A percentile compares a stretch with the other conserved stretches of the same genome.
These are phyloP conservation scores for Phaffia tasmanica DNA, from an alignment of 768 basidiomycete species.

Conservation along the genomic window DNA sequence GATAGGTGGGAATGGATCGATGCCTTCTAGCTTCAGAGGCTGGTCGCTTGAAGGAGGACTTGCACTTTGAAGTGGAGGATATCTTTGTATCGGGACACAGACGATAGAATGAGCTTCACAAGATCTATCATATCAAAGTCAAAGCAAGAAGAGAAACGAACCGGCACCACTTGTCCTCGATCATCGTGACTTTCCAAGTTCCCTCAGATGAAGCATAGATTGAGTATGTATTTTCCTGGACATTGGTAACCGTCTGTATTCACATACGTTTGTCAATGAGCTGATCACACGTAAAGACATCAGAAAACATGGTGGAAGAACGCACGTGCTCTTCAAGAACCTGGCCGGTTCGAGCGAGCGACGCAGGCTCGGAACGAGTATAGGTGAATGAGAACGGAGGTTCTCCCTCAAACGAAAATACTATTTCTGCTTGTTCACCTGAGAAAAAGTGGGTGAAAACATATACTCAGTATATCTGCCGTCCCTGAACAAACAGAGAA, in stretches of 20 bases:
- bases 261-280: background rate
- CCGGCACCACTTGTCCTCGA: conserved; percentile 25
- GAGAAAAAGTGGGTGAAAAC: background rate
- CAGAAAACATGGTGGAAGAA: background rate
- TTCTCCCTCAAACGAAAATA: conserved; percentile 77
- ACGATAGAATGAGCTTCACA: background rate
- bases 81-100: background rate
- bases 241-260: conserved; percentile 35
- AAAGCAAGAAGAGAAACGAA: background rate
- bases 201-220: conserved; percentile 88
- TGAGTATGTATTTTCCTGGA: conserved; percentile 60
- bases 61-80: conserved; percentile 9
- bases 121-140: background rate
- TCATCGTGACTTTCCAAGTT: conserved; percentile 20
- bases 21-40: conserved; percentile 9
- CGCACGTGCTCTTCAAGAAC: conserved; percentile 37
- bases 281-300: background rate
- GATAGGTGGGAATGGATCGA: conserved; percentile 12
- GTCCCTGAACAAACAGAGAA: conserved; percentile 12
- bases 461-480: background rate
- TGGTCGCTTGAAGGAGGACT: background rate
- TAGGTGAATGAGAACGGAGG: conserved; percentile 96
- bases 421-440: conserved; percentile 74
- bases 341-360: conserved; percentile 13
- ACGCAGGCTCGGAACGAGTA: conserved; percentile 55